Conservation (phyloP, 2,329 filamentous ascomycete genomes). For the Myriosclerotinia duriaeana region DNA sequence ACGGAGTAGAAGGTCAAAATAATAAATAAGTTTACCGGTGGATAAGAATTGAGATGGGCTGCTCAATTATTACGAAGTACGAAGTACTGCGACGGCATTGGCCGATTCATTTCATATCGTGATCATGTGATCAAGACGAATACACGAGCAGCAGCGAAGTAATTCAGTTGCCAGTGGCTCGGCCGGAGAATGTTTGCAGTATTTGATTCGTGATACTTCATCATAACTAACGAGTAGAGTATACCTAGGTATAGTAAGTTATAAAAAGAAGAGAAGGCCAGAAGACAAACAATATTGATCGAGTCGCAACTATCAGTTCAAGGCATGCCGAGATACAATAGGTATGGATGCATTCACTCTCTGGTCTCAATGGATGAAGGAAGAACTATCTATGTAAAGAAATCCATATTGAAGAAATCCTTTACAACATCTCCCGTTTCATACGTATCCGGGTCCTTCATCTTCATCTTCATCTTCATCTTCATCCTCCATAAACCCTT, state of each 20-base stretch:
- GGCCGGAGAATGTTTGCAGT: too few relatives aligned
- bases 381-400: neutral
- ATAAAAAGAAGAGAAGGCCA: neutral
- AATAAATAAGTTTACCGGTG: neutral
- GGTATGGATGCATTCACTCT: neutral
- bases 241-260: neutral
- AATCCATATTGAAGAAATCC: neutral
- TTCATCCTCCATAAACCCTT: neutral
- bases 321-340: neutral
- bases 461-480: neutral
- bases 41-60: neutral
- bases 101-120: neutral
- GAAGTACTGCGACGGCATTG: neutral
- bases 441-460: neutral
- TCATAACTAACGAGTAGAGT: neutral
- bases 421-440: neutral
- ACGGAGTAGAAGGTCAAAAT: too few relatives aligned
- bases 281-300: neutral
- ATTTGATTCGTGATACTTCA: too few relatives aligned
- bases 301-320: neutral
- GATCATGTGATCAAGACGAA: neutral
- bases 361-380: neutral
- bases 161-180: neutral
- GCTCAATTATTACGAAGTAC: too few relatives aligned
- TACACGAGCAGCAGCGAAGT: neutral